Evolutionary conservation across 805 yeast species (phyloP), one percentile per base, ranked within the genome.

Genomic region (Saccharomycopsis sp.): DNA sequence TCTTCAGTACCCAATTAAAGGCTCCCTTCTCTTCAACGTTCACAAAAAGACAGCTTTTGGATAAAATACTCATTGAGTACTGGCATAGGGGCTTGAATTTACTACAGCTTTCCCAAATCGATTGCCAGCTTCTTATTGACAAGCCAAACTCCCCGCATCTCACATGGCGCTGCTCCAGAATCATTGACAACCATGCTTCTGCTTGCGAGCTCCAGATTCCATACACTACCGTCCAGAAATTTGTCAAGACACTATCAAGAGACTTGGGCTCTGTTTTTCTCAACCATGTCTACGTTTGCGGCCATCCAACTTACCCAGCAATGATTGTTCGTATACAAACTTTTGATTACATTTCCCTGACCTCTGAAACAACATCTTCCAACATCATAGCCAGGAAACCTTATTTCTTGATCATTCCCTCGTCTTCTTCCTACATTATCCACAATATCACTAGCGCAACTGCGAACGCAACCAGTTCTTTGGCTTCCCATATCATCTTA

Each of bases 61-160:
- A 75, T 43, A 53, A 57, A 26, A 60, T 75, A n/a, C 45, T 73
- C 6, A 63, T 56, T 30, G 68, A 70, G 10, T 69, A 62, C 49
- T 80, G 83, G 71, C 59, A 68, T 1, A 50, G 57, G 4, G 86
- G 86, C 0, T 54, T 80, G 32, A 79, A 77, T 49, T 58, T 78
- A 1, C 62, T 76, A 13, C 94, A 83, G 53, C 53, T 77, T 30
- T 78, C 92, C 0, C 86, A 80, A 45, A 59, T 81, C 4, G 92
- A 83, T 50, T 72, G 80, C 39, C 82, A 78, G 49, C 52, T 70
- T 33, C 61, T 81, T 33, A 71, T 81, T 2, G 81, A 78, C 50
- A 68, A 71, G 43, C 77, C 87, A 0, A 58, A 48, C 19, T 46
- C 49, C 2, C n/a, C n/a, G n/a, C n/a, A n/a, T 25, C 57, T 52